Conservation (phyloP, 1,284 basidiomycete genomes). For the Cerioporus squamosus region DNA sequence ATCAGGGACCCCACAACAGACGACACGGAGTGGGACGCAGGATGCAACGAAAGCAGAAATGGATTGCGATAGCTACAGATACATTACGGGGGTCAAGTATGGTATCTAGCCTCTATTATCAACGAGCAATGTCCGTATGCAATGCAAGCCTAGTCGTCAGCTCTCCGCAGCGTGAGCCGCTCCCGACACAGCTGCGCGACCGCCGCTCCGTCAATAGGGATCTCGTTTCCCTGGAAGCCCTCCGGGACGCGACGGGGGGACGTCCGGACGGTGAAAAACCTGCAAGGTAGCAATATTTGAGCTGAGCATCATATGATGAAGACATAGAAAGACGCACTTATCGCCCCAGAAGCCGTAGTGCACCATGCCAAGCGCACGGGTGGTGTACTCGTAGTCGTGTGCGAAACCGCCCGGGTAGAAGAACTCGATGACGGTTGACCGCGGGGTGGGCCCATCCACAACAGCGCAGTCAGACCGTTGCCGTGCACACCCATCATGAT, state of each 20-base stretch:
- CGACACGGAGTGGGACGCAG: too few relatives aligned
- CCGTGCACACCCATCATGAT: slow-evolving; percentile 90
- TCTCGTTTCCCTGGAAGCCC: slow-evolving; percentile 63
- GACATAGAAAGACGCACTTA: slow-evolving; percentile 38
- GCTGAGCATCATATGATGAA: background rate
- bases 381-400: slow-evolving; percentile 84
- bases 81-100: background rate
- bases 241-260: slow-evolving; percentile 52
- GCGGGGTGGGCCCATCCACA: slow-evolving; percentile 84
- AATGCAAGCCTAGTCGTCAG: slow-evolving; percentile 40
- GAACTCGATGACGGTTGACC: slow-evolving; percentile 86
- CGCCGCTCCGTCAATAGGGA: slow-evolving; percentile 53
- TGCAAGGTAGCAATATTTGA: slow-evolving; percentile 21
- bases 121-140: too few relatives aligned
- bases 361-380: slow-evolving; percentile 79
- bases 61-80: background rate
- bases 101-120: background rate
- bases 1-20: background rate
- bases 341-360: slow-evolving; percentile 87
- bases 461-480: slow-evolving; percentile 79
- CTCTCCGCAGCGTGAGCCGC: slow-evolving; percentile 42
- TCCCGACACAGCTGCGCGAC: slow-evolving; percentile 42
- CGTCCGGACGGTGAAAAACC: slow-evolving; percentile 55
- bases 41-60: too few relatives aligned
- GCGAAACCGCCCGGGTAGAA: slow-evolving; percentile 87